Evolutionary conservation across 768 basidiomycete genomes (phyloP).

Genomic region (Omphalotus guepiniiformis): DNA sequence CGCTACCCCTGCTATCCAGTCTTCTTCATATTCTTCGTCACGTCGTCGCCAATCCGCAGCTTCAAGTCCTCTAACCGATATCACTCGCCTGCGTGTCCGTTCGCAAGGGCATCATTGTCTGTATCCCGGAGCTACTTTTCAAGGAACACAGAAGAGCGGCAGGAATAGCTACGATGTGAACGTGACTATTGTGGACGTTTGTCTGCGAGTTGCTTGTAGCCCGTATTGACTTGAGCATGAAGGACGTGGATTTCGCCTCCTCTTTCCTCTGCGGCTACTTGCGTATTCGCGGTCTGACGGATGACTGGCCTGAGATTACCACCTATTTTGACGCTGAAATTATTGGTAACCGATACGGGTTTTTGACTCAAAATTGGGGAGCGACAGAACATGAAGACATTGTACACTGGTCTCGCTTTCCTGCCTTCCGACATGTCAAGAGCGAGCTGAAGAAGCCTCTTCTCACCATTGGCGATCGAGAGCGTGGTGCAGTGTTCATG

Average conservation of each 20-base stretch:
- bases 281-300: slow-evolving; percentile 86
- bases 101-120: slow-evolving; percentile 72
- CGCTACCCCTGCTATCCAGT: slow-evolving; percentile 12
- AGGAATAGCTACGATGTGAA: slow-evolving; percentile 92
- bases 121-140: slow-evolving; percentile 85
- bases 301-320: slow-evolving; percentile 93
- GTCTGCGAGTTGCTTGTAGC: slow-evolving; percentile 8
- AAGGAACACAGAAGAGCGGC: slow-evolving; percentile 92
- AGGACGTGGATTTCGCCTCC: slow-evolving; percentile 88
- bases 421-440: slow-evolving; percentile 80
- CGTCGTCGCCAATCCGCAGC: slow-evolving; percentile 16
- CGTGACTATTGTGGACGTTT: slow-evolving; percentile 80
- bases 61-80: slow-evolving; percentile 61
- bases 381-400: slow-evolving; percentile 89
- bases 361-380: slow-evolving; percentile 87
- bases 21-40: slow-evolving; percentile 16
- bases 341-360: slow-evolving; percentile 87
- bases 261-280: slow-evolving; percentile 91
- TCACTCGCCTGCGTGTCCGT: slow-evolving; percentile 72
- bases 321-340: slow-evolving; percentile 98
- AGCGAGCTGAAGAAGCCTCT: slow-evolving; percentile 75
- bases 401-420: slow-evolving; percentile 93
- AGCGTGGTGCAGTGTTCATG: slow-evolving; percentile 87
- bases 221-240: slow-evolving; percentile 10
- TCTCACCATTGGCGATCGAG: slow-evolving; percentile 71